These are phyloP conservation scores for Penicillium lividum DNA, from an alignment of 495 filamentous ascomycete species.

Conservation along the genomic window DNA sequence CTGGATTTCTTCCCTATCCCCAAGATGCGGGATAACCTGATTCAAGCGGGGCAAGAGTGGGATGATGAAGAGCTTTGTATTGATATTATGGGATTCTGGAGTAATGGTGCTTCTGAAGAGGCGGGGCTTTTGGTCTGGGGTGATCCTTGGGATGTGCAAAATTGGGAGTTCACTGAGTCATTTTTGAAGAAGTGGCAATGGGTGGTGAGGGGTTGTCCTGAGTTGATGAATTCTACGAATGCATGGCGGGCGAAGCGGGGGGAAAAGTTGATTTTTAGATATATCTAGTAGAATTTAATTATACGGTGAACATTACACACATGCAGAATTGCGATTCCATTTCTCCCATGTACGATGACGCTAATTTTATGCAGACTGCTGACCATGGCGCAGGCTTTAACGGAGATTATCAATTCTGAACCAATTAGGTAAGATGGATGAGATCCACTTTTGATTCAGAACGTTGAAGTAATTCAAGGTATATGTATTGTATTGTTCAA, in stretches of 20 bases:
- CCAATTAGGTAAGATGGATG: neutral
- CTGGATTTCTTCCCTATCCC: slow-evolving; percentile 55
- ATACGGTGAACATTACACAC: too few relatives aligned
- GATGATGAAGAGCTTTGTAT: slow-evolving; percentile 48
- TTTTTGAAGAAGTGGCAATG: slow-evolving; percentile 55
- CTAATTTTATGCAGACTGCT: slow-evolving; percentile 19
- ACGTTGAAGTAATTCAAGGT: neutral
- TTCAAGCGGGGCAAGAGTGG: slow-evolving; percentile 39
- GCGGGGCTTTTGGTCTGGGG: slow-evolving; percentile 53
- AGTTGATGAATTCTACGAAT: slow-evolving; percentile 51
- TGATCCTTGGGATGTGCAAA: slow-evolving; percentile 46
- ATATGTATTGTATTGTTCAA: neutral
- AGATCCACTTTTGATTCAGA: neutral
- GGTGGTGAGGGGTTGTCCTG: slow-evolving; percentile 50
- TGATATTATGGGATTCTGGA: slow-evolving; percentile 51
- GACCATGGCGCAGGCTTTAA: slow-evolving; percentile 10
- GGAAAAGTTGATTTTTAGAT: slow-evolving; percentile 49
- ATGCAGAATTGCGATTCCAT: too few relatives aligned
- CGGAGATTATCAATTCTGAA: neutral
- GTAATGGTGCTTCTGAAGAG: slow-evolving; percentile 28
- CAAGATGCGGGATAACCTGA: slow-evolving; percentile 52
- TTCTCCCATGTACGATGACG: too few relatives aligned
- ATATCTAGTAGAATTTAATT: slow-evolving; percentile 23
- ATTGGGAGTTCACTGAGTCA: slow-evolving; percentile 52
- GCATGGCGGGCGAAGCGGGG: slow-evolving; percentile 48